Evolutionary conservation across 148 eudicot species (phyloP).

Genomic region (Arbutus unedo): DNA sequence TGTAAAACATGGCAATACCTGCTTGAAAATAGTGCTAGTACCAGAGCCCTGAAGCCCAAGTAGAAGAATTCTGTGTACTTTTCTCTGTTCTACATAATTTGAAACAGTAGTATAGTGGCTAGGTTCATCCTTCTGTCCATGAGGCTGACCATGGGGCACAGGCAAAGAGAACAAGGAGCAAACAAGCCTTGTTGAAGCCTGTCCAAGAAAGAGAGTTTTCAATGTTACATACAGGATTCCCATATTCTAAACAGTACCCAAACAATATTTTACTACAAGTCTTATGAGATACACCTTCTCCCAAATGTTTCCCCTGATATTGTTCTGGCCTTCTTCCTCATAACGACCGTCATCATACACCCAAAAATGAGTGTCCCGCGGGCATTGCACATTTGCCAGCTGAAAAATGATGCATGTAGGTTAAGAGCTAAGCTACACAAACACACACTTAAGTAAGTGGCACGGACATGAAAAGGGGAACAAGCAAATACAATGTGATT

Average conservation of each 20-base stretch:
- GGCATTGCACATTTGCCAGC: conserved; percentile 96
- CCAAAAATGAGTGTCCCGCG: conserved; percentile 99
- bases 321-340: conserved; percentile 99
- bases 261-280: neutral
- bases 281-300: conserved; percentile 63
- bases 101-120: conserved; percentile 75
- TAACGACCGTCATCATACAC: conserved; percentile 99
- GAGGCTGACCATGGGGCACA: conserved; percentile 80
- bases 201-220: conserved; percentile 16
- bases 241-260: neutral
- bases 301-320: conserved; percentile 96
- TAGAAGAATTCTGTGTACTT: conserved; percentile 71
- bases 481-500: neutral
- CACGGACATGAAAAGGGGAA: neutral
- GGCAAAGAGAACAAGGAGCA: conserved; percentile 86
- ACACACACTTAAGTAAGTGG: conserved; percentile 1
- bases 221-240: conserved; percentile 18
- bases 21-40: conserved; percentile 97
- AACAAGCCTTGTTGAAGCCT: conserved; percentile 86
- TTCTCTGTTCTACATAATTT: conserved; percentile 73
- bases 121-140: conserved; percentile 69
- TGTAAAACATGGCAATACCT: conserved; percentile 41
- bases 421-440: conserved; percentile 3
- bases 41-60: conserved; percentile 88
- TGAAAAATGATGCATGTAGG: conserved; percentile 26